These are phyloP conservation scores for Candida freyschussii DNA, from an alignment of 1,139 yeast genomes.

Conservation along the genomic window DNA sequence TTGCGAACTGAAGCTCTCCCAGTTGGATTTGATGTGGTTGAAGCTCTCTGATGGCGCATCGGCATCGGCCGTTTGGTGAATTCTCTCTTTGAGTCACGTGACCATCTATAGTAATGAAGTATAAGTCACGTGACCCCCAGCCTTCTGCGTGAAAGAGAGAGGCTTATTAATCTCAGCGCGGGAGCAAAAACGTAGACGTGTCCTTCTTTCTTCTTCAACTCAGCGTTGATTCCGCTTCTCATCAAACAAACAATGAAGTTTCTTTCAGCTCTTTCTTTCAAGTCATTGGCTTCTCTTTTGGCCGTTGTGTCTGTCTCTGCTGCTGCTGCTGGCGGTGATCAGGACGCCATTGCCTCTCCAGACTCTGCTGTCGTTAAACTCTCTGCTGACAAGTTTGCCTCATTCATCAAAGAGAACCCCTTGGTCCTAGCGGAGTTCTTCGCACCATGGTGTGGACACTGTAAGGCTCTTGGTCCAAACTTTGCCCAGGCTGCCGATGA, in stretches of 20 bases:
- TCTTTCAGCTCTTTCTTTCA: constrained; percentile 18
- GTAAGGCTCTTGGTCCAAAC: constrained; percentile 92
- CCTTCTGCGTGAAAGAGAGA: no score
- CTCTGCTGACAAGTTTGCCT: constrained; percentile 54
- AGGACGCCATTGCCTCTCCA: constrained; percentile 69
- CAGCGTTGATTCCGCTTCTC: constrained; percentile 4
- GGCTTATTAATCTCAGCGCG: no score
- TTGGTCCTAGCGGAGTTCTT: constrained; percentile 90
- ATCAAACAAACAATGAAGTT: constrained; percentile 21
- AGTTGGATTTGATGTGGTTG: no score
- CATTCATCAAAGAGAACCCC: constrained; percentile 65
- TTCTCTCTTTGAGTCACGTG: no score
- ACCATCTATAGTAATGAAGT: no score
- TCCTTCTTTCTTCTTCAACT: not conserved
- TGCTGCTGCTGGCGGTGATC: constrained; percentile 30
- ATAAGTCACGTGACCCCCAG: no score
- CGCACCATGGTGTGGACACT: constrained; percentile 99
- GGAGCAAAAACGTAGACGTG: no score
- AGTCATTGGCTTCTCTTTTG: constrained; percentile 21
- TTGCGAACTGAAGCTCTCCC: no score
- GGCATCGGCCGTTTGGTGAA: no score
- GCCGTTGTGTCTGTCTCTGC: constrained; percentile 25
- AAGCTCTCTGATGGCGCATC: no score
- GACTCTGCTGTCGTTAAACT: constrained; percentile 87
- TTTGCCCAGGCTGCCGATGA: constrained; percentile 78